Conservation (phyloP, 352 stramenopile genomes). For the Stramenopiles sp. region DNA sequence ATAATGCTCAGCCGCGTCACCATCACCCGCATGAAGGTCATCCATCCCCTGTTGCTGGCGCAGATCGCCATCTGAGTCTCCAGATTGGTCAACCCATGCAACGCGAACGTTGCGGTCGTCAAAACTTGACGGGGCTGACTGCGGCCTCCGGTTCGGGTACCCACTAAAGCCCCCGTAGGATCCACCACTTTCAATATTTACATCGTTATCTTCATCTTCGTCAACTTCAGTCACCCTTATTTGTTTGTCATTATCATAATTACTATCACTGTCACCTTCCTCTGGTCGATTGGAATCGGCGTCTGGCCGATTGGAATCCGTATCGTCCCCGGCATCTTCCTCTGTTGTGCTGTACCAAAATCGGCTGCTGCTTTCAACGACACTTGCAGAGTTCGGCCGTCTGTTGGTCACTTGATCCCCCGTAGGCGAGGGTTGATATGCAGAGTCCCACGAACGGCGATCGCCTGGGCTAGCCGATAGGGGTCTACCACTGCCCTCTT, state of each 20-base stretch:
- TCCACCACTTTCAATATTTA: not conserved
- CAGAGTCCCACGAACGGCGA: not conserved
- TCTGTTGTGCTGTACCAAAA: not conserved
- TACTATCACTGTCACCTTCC: not conserved
- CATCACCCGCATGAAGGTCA: not conserved
- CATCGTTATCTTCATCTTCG: not conserved
- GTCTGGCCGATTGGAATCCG: not conserved
- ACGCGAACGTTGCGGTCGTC: too few species aligned
- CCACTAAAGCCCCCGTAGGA: not conserved
- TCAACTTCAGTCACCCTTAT: not conserved
- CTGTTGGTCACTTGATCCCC: not conserved
- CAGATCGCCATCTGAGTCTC: not conserved
- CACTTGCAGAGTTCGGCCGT: not conserved
- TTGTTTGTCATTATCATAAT: not conserved
- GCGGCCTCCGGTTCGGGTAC: too few species aligned
- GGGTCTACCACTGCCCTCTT: not conserved
- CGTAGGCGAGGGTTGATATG: not conserved
- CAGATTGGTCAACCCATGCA: not conserved
- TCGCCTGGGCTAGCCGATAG: not conserved
- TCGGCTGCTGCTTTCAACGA: not conserved
- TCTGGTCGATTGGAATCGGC: not conserved
- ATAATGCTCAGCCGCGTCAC: not conserved
- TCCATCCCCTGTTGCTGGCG: not conserved
- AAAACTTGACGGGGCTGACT: too few species aligned
- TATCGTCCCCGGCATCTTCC: not conserved